These are phyloP conservation scores for Adansonia grandidieri DNA, from an alignment of 441 rosid genomes.

Conservation along the genomic window DNA sequence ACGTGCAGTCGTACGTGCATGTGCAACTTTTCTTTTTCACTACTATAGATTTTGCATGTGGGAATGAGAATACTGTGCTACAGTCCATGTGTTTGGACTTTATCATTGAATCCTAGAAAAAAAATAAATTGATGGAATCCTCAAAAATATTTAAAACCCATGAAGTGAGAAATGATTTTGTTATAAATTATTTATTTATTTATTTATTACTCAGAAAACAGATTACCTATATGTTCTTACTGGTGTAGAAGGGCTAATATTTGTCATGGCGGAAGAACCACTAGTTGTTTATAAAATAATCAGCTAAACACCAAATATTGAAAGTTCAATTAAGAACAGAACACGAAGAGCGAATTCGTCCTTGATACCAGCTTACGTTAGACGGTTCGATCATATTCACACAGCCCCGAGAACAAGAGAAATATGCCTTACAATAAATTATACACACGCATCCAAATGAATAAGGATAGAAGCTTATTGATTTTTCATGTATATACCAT, in stretches of 20 bases:
- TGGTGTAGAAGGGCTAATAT: background rate
- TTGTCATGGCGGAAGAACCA: background rate
- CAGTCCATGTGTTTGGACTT: background rate
- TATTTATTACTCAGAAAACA: too few relatives aligned
- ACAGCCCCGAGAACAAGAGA: background rate
- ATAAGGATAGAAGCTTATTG: conserved; percentile 4
- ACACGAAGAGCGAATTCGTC: background rate
- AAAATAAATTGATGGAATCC: too few relatives aligned
- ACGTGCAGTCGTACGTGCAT: background rate
- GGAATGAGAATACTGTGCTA: background rate
- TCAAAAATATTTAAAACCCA: background rate
- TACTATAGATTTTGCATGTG: background rate
- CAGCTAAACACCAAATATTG: background rate
- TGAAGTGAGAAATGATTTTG: background rate
- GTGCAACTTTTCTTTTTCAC: background rate
- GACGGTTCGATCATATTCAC: too few relatives aligned
- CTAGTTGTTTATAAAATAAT: background rate
- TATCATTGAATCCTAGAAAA: background rate
- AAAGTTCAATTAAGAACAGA: background rate
- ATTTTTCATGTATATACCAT: conserved; percentile 24
- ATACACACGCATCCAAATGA: background rate
- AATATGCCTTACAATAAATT: background rate
- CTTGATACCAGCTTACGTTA: background rate
- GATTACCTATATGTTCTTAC: background rate
- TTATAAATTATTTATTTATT: background rate